Base-by-base conservation (phyloP, 2,329 filamentous ascomycete genomes). In the Helotiales sp. region DNA sequence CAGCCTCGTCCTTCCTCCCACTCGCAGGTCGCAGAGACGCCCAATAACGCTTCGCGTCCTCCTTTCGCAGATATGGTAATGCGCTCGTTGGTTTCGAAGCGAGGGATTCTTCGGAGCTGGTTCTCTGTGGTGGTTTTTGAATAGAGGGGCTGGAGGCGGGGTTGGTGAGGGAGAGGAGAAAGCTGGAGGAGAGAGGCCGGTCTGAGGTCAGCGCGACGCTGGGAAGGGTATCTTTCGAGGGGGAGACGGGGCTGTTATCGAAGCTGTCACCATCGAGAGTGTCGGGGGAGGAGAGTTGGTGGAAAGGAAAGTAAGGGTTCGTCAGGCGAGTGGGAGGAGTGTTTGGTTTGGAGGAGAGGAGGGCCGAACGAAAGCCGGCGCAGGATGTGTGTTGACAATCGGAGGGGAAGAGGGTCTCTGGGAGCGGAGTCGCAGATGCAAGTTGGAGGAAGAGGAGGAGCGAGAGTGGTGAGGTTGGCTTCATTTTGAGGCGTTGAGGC, bases 361-460 rank as follows among this genome's bases (percentile, higher is more conserved):
- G 37, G 49, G 54, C 49, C 34, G 69, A 59, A n/a, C 55, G 45
- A 55, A 69, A 43, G 24, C 32, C 22, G 37, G 63, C 61, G 63
- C 62, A 67, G n/a, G 64, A 63, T 17, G 61, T 50, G 15, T 13
- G 8, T n/a, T 63, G 60, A 50, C 65, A 66, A 49, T 67, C 65
- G 17, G 60, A 52, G 20, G 61, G 54, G 43, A 64, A 57, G 17
- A 62, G 24, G 20, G 22, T 49, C 20, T 68, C 67, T 55, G 59
- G 49, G 2, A 73, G 68, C 47, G 72, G 70, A 15, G 69, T 50
- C 1, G 70, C 61, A 13, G 70, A 68, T 47, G 66, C 64, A 15
- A 74, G 63, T 11, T 67, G 71, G 50, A 75, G 64, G 68, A 75
- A 73, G 50, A 75, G 64, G 24, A 75, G 55, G 3, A 75, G 69